Evolutionary conservation across 768 basidiomycete genomes (phyloP), one percentile per base, ranked within the genome.

Genomic region (Russula virescens): DNA sequence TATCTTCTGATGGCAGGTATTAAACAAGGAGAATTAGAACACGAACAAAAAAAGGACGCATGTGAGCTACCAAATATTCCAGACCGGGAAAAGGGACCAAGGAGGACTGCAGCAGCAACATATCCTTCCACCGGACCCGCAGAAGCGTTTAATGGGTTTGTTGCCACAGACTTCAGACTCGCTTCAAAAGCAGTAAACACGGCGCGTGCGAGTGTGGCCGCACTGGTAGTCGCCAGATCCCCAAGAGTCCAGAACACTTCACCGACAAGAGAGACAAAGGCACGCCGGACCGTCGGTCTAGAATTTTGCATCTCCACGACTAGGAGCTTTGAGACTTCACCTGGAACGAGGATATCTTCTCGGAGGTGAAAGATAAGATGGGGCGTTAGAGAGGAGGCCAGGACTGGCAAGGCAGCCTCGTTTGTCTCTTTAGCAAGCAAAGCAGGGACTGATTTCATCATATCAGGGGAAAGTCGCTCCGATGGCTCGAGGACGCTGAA

Each of bases 101-200:
- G 77, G 10, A 93, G 73, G 3, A 86, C 73, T 1, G 91, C 82
- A 25, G 85, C 71, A 1, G 90, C 85, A 14, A 94, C 80, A 70
- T 94, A 96, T 0, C 89, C 94, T 69, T 97, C 95, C 46, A 90
- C 70, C n/a, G 88, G 87, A 0, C 88, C 88, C 0, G 80, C 81
- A 47, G 80, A 72, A 0, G 81, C 75, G 55, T 79, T 83, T 49
- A 88, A 69, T 0, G 87, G 82, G 69, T 85, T 88, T 18, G 77
- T 73, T 8, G 83, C 74, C 19, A 88, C 82, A 10, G 77, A 79
- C 74, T 90, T 93, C 55, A 96, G 70, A 64, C 79, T 84, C 0
- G 74, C 75, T 66, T 94, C 92, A n/a, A 95, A 73, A 0, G 85
- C 78, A 0, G 85, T 82, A 1, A 83, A 64, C 3, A 92, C 61